These are phyloP conservation scores for Phytopythium delawarense DNA, from an alignment of 352 stramenopile species.

Conservation along the genomic window DNA sequence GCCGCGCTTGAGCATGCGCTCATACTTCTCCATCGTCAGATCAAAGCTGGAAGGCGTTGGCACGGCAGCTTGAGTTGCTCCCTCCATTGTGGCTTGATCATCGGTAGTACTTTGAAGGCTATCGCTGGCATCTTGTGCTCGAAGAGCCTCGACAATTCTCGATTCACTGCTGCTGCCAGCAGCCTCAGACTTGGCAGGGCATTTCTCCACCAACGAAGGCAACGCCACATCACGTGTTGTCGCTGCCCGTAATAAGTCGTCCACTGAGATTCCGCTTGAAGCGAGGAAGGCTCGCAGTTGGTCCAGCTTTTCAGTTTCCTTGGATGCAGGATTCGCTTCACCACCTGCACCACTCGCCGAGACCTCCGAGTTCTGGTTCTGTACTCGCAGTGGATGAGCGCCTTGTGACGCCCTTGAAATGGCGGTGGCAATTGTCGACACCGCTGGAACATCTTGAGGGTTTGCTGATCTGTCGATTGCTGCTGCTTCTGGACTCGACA, in stretches of 20 bases:
- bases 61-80: not conserved
- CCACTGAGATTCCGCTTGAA: slow-evolving; percentile 58
- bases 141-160: not conserved
- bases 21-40: slow-evolving; percentile 36
- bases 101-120: not conserved
- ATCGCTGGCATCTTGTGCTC: not conserved
- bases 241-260: slow-evolving; percentile 64
- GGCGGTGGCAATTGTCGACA: not conserved
- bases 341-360: not conserved
- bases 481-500: no score
- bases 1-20: slow-evolving; percentile 59
- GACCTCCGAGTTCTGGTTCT: not conserved
- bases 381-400: not conserved
- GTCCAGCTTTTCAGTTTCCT: slow-evolving; percentile 32
- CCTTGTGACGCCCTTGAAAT: not conserved
- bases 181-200: not conserved
- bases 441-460: slow-evolving; percentile 16
- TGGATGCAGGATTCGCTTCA: not conserved
- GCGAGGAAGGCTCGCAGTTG: slow-evolving; percentile 59
- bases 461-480: slow-evolving; percentile 11
- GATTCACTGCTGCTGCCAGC: not conserved
- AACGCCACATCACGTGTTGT: slow-evolving; percentile 18
- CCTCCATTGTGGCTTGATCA: not conserved
- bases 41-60: not conserved
- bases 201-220: not conserved